A percentile compares a stretch with the other conserved stretches of the same genome.
These are phyloP conservation scores for Gonium pectorale DNA, from an alignment of 139 green algal species.

Conservation along the genomic window DNA sequence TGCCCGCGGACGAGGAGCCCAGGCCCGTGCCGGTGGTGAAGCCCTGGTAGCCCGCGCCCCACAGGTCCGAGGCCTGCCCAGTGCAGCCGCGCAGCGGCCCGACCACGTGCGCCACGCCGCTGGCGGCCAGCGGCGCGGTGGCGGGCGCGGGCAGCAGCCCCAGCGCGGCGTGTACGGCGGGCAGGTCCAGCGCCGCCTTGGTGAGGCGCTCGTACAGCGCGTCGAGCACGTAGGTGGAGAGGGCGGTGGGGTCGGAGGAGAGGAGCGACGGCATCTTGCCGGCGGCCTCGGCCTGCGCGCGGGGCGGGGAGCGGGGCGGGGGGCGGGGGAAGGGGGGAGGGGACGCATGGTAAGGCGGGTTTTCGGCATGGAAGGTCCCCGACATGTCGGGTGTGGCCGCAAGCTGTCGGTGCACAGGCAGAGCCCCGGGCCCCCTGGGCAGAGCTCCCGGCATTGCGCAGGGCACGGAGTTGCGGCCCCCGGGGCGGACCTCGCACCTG, in stretches of 20 bases:
- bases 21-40: conserved; percentile 9
- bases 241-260: background rate
- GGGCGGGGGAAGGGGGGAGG: background rate
- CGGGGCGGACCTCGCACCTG: too few relatives aligned
- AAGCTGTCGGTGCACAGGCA: too few relatives aligned
- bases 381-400: too few relatives aligned
- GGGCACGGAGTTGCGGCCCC: background rate
- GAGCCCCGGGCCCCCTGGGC: too few relatives aligned
- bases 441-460: too few relatives aligned
- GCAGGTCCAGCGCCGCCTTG: conserved; percentile 4
- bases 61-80: conserved; percentile 31
- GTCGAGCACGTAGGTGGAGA: conserved; percentile 32
- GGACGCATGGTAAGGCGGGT: too few relatives aligned
- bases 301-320: background rate
- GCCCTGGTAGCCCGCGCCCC: background rate
- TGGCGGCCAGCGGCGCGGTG: background rate
- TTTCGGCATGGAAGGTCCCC: too few relatives aligned
- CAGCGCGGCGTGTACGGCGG: background rate
- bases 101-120: conserved; percentile 12
- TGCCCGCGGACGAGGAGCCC: too few relatives aligned
- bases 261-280: background rate
- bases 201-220: conserved; percentile 26
- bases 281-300: conserved; percentile 4
- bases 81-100: conserved; percentile 18
- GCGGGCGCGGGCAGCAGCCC: background rate